Conservation (phyloP, 371 early-diverging fungal genomes). For the Phascolomyces articulosus region DNA sequence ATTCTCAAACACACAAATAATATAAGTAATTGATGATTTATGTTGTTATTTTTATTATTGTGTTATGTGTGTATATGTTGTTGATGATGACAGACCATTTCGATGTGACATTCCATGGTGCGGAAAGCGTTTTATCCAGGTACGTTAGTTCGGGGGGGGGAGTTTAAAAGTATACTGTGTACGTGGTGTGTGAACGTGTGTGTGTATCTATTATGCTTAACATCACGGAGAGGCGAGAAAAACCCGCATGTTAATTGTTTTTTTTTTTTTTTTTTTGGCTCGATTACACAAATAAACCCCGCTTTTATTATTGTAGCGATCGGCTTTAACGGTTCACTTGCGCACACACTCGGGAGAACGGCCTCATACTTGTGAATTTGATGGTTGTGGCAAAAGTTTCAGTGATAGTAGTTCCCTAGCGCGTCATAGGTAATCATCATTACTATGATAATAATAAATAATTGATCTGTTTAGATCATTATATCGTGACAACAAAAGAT, state of each 20-base stretch:
- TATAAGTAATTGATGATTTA: no score
- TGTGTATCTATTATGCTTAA: background rate
- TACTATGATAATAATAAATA: background rate
- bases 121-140: constrained; percentile 78
- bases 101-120: constrained; percentile 65
- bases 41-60: no score
- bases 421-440: constrained; percentile 28
- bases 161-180: background rate
- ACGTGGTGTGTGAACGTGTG: background rate
- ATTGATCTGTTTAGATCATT: background rate
- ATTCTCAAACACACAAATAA: constrained; percentile 1
- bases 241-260: background rate
- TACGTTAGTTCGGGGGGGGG: constrained; percentile 11
- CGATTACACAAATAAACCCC: constrained; percentile 7
- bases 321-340: constrained; percentile 77
- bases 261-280: constrained; percentile 2
- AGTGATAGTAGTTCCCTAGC: constrained; percentile 51
- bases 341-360: constrained; percentile 83
- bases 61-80: no score
- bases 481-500: constrained; percentile 6
- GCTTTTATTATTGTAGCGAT: constrained; percentile 49
- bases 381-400: constrained; percentile 62
- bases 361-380: constrained; percentile 72
- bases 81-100: constrained; percentile 54
- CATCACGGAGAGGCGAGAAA: background rate